These are phyloP conservation scores for Penicillium cosmopolitanum DNA, from an alignment of 495 filamentous ascomycete genomes.

Conservation along the genomic window DNA sequence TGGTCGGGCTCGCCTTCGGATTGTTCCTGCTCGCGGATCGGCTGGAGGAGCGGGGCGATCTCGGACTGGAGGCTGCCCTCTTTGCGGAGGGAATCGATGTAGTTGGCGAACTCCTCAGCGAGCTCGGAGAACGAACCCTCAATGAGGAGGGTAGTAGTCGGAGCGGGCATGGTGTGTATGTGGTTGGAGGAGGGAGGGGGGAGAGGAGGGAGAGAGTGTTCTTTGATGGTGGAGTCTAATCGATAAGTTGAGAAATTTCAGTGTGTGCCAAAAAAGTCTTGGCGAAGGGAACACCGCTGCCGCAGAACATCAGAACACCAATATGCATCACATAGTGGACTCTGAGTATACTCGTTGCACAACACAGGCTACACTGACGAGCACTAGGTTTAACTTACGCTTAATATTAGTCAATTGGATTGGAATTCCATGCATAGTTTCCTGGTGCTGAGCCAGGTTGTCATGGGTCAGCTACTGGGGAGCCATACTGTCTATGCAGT, in stretches of 20 bases:
- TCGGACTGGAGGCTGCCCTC: slow-evolving; percentile 66
- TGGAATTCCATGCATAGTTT: too few relatives aligned
- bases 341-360: too few relatives aligned
- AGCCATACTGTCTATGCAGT: too few relatives aligned
- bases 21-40: slow-evolving; percentile 56
- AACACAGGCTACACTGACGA: too few relatives aligned
- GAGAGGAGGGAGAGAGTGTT: slow-evolving; percentile 30
- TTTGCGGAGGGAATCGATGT: slow-evolving; percentile 69
- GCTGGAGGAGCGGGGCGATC: slow-evolving; percentile 70
- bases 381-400: too few relatives aligned
- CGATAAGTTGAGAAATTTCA: slow-evolving; percentile 52
- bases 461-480: too few relatives aligned
- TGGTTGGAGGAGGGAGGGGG: slow-evolving; percentile 29
- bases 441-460: too few relatives aligned
- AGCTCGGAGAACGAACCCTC: slow-evolving; percentile 90
- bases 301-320: slow-evolving; percentile 5
- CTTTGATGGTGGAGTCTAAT: slow-evolving; percentile 50
- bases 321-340: too few relatives aligned
- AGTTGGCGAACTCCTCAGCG: slow-evolving; percentile 84
- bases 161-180: slow-evolving; percentile 51
- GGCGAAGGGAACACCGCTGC: slow-evolving; percentile 36
- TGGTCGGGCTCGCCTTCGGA: slow-evolving; percentile 45
- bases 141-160: slow-evolving; percentile 73
- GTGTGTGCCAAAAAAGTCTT: slow-evolving; percentile 53
- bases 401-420: too few relatives aligned